Conservation (phyloP, 73 alveolate species). For the Paraurostyla sp. region DNA sequence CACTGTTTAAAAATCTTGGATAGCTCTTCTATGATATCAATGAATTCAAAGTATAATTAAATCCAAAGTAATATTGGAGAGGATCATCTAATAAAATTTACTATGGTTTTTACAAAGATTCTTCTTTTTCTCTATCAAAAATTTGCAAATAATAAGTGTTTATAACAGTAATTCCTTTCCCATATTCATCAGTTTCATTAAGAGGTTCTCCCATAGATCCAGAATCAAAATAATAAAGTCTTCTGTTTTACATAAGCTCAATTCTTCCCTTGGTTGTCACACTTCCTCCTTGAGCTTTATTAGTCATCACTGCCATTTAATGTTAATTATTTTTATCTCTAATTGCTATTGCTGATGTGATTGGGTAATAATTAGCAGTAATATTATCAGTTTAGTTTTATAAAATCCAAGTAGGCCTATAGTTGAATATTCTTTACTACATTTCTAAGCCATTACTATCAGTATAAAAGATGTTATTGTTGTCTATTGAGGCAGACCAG, state of each 20-base stretch:
- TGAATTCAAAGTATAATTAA: neutral
- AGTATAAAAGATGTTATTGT: slow-evolving; percentile 71
- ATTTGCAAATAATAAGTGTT: neutral
- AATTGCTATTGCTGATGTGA: slow-evolving; percentile 55
- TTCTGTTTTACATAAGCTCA: slow-evolving; percentile 69
- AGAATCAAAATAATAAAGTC: slow-evolving; percentile 77
- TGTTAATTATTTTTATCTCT: neutral
- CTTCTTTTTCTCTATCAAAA: neutral
- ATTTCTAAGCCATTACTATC: slow-evolving; percentile 81
- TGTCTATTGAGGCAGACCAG: neutral
- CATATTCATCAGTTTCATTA: slow-evolving; percentile 79
- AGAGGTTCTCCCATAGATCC: slow-evolving; percentile 91
- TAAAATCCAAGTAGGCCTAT: slow-evolving; percentile 63
- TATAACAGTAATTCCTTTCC: slow-evolving; percentile 31
- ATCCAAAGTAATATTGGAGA: slow-evolving; percentile 27
- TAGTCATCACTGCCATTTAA: slow-evolving; percentile 60
- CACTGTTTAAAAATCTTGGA: neutral
- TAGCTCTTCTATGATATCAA: neutral
- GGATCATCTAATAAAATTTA: slow-evolving; percentile 15
- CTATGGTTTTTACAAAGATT: neutral
- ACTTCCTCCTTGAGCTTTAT: slow-evolving; percentile 71
- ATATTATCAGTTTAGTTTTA: slow-evolving; percentile 4
- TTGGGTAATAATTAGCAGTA: slow-evolving; percentile 80
- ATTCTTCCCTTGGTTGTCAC: slow-evolving; percentile 53
- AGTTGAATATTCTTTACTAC: slow-evolving; percentile 67